A percentile compares a stretch with the other conserved stretches of the same genome.
Conservation (phyloP, 164 flowering plant genomes). For the Buxus sempervirens region DNA sequence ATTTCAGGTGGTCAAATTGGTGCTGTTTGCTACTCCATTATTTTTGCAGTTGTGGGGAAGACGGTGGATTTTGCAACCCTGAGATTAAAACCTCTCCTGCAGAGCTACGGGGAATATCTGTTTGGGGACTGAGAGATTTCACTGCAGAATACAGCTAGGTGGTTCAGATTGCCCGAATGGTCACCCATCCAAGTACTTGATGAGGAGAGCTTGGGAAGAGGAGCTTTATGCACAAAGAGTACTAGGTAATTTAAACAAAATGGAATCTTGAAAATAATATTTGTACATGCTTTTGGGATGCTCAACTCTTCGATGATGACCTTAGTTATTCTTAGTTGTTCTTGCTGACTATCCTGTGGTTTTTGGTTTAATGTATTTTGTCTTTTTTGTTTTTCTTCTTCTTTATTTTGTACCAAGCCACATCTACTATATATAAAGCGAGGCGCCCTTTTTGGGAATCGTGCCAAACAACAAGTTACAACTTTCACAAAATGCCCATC, state of each 20-base stretch:
- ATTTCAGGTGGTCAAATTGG: conserved; percentile 71
- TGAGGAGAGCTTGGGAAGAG: conserved; percentile 79
- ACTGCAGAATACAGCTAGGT: conserved; percentile 21
- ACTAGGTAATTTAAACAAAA: conserved; percentile 39
- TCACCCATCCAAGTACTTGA: conserved; percentile 86
- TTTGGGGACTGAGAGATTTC: conserved; percentile 6
- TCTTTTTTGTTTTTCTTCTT: too few species aligned
- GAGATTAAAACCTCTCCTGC: conserved; percentile 35
- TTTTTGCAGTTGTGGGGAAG: conserved; percentile 71
- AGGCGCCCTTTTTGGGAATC: too few species aligned
- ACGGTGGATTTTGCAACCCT: conserved; percentile 53
- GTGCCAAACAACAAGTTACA: too few species aligned
- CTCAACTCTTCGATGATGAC: not conserved
- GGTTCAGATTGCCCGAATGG: conserved; percentile 80
- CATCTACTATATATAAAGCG: too few species aligned
- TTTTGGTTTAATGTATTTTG: too few species aligned
- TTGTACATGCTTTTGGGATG: not conserved
- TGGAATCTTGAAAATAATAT: conserved; percentile 42
- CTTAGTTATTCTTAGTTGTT: too few species aligned
- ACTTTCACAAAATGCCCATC: too few species aligned
- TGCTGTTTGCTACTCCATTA: conserved; percentile 64
- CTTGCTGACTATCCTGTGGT: too few species aligned
- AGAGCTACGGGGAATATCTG: conserved; percentile 26
- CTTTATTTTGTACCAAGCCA: too few species aligned
- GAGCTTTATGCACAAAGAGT: conserved; percentile 40